These are phyloP conservation scores for Ziziphus jujuba DNA, from an alignment of 306 rosid genomes.

Conservation along the genomic window DNA sequence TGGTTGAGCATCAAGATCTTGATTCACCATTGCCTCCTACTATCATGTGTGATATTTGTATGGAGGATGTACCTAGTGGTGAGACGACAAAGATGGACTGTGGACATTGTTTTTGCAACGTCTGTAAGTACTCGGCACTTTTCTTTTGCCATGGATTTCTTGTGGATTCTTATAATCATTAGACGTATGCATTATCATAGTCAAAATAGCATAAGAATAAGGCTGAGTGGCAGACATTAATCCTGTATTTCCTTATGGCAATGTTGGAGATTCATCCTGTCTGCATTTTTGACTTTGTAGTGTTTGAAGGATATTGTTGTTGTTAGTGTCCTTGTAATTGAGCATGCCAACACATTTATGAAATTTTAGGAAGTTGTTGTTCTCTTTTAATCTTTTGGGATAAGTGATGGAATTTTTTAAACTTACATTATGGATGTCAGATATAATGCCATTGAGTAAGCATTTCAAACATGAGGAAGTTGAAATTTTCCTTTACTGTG, in stretches of 20 bases:
- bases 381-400: too few relatives aligned
- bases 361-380: too few relatives aligned
- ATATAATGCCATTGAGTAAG: neutral
- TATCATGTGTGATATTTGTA: conserved; percentile 68
- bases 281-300: neutral
- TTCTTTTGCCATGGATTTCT: neutral
- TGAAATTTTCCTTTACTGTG: neutral
- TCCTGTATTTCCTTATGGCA: too few relatives aligned
- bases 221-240: too few relatives aligned
- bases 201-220: too few relatives aligned
- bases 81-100: conserved; percentile 86
- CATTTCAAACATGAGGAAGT: neutral
- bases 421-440: neutral
- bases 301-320: too few relatives aligned
- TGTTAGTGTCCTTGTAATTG: too few relatives aligned
- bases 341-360: too few relatives aligned
- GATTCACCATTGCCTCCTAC: conserved; percentile 26
- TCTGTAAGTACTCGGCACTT: conserved; percentile 52
- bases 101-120: conserved; percentile 90
- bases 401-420: too few relatives aligned
- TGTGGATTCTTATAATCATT: neutral
- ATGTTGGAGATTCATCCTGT: neutral
- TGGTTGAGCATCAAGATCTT: conserved; percentile 42
- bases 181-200: neutral
- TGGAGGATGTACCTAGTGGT: conserved; percentile 60